Evolutionary conservation across 2,329 filamentous ascomycete genomes (phyloP), one percentile per base, ranked within the genome.

Genomic region (Grosmannia serpens): DNA sequence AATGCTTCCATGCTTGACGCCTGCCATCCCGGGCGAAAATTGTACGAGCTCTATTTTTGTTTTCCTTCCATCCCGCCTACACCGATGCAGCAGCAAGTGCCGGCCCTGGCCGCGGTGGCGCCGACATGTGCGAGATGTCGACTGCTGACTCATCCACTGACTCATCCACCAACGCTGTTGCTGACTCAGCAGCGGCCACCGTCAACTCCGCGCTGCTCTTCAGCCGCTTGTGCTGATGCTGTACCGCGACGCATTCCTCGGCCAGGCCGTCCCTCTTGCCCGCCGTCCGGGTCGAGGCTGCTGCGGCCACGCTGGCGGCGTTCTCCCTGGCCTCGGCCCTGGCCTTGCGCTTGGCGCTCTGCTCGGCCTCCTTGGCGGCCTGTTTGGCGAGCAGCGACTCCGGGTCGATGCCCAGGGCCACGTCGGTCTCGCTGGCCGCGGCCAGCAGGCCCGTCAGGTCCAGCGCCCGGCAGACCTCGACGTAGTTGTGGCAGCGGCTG

Each of bases 401-500:
- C 10, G 77, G 74, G 59, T 81, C 77, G 58, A 89, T 75, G 20
- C 80, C 82, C 17, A 89, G 72, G 35, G 77, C 75, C 57, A 77
- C 69, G 67, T 96, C 91, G 4, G 86, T 76, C 8, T 82, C 79
- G 51, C 75, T 76, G 0, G 91, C 91, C 60, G 76, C 72, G 35
- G 83, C 79, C 24, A 83, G 66, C 51, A 95, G 71, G 35, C 61
- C 49, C 2, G 84, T 77, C 41, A 89, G 77, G 0, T 78, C 82
- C 33, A 97, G 71, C 1, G 79, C 73, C 59, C 83, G 76, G 67
- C 90, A 87, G 2, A 86, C 71, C 56, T 88, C 84, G 10, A 73
- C 74, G 67, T 96, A 96, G 64, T 81, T 87, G 73, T 86, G 91
- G 61, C 81, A 80, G 53, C 75, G 71, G 62, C 82, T 83, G 64